Conservation (phyloP, 306 rosid genomes). For the Cicer arietinum region DNA sequence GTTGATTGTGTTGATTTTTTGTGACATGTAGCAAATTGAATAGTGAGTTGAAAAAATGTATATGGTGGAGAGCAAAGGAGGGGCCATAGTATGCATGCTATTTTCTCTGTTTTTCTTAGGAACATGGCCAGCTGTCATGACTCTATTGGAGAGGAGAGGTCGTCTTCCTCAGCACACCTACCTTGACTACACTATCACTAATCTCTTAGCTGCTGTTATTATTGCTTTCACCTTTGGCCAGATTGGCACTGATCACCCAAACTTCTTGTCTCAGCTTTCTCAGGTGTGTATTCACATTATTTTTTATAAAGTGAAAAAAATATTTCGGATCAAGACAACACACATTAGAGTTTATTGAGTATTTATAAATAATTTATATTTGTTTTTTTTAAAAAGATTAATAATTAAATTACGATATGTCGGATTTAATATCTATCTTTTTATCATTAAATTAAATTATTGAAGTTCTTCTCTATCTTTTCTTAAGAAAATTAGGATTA, state of each 20-base stretch:
- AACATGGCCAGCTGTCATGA: slow-evolving; percentile 90
- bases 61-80: slow-evolving; percentile 82
- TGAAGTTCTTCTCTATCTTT: too few species aligned
- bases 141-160: slow-evolving; percentile 78
- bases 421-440: too few species aligned
- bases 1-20: not conserved
- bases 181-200: slow-evolving; percentile 85
- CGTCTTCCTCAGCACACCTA: slow-evolving; percentile 97
- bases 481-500: too few species aligned
- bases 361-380: too few species aligned
- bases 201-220: slow-evolving; percentile 79
- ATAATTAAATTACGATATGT: too few species aligned
- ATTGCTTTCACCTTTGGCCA: slow-evolving; percentile 88
- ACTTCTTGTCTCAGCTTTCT: slow-evolving; percentile 72
- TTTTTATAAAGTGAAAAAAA: too few species aligned
- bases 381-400: too few species aligned
- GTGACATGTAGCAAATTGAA: not conserved
- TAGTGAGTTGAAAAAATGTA: slow-evolving; percentile 55
- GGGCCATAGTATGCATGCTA: slow-evolving; percentile 87
- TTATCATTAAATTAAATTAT: too few species aligned
- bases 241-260: slow-evolving; percentile 59
- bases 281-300: slow-evolving; percentile 53
- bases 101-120: slow-evolving; percentile 74
- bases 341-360: too few species aligned
- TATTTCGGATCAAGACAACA: too few species aligned